phyloP scores from a whole-genome alignment of 2,329 filamentous ascomycete species.

The Epichloe amarillans region DNA sequence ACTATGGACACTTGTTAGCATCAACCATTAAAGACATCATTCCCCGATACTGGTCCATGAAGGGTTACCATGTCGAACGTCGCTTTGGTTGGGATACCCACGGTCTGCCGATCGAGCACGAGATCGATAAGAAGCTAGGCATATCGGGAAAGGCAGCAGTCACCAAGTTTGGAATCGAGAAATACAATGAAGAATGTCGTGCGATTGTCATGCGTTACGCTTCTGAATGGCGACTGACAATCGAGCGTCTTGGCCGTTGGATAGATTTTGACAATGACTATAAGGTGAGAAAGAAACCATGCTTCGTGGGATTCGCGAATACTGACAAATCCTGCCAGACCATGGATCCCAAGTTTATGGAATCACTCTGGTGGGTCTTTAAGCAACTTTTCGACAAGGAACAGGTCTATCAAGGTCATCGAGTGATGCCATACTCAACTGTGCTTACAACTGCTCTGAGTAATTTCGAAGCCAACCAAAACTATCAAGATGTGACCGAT shows the following conservation, averaged over 20 bases:
- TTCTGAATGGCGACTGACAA: constrained; percentile 73
- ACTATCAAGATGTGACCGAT: constrained; percentile 87
- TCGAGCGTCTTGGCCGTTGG: constrained; percentile 84
- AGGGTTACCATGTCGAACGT: constrained; percentile 81
- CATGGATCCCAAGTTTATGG: constrained; percentile 94
- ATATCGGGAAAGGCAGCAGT: constrained; percentile 83
- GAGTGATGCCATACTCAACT: constrained; percentile 92
- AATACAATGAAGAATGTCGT: constrained; percentile 84
- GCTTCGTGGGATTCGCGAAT: not conserved
- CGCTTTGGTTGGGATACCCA: constrained; percentile 94
- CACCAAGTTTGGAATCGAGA: constrained; percentile 68
- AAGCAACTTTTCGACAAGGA: constrained; percentile 85
- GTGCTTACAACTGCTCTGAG: constrained; percentile 78
- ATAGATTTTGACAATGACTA: constrained; percentile 98
- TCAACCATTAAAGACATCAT: constrained; percentile 98
- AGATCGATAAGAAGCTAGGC: constrained; percentile 91
- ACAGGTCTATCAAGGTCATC: constrained; percentile 77
- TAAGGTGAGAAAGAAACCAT: constrained; percentile 42
- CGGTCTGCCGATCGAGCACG: constrained; percentile 87
- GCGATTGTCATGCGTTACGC: constrained; percentile 90
- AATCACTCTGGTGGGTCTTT: constrained; percentile 94
- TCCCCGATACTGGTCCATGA: constrained; percentile 94
- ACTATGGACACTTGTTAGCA: constrained; percentile 64
- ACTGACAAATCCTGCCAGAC: constrained; percentile 36
- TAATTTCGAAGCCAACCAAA: constrained; percentile 88